A percentile compares a stretch with the other conserved stretches of the same genome.
These are phyloP conservation scores for Alternaria atra DNA, from an alignment of 2,329 filamentous ascomycete genomes.

Conservation along the genomic window DNA sequence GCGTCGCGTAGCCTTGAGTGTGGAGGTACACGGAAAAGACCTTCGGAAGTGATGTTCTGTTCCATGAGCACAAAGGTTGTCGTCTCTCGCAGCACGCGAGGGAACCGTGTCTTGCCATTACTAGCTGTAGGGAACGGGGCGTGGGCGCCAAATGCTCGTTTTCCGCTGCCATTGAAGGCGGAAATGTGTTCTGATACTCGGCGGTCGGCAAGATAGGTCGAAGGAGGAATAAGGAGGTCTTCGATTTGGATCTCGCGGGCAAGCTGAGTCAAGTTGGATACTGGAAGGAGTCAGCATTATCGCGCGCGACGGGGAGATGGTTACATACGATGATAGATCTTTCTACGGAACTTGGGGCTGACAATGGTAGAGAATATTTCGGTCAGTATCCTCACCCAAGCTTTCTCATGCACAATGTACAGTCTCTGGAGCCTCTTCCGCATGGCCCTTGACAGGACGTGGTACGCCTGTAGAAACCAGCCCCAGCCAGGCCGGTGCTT, in stretches of 20 bases:
- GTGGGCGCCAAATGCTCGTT: constrained; percentile 57
- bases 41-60: constrained; percentile 59
- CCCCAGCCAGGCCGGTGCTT: constrained; percentile 62
- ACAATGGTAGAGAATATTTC: constrained; percentile 66
- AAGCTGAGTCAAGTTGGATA: constrained; percentile 60
- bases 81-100: constrained; percentile 62
- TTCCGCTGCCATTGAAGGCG: constrained; percentile 57
- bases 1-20: constrained; percentile 60
- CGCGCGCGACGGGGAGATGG: not conserved
- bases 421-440: constrained; percentile 64
- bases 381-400: constrained; percentile 64
- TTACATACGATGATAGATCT: constrained; percentile 64
- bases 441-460: constrained; percentile 63
- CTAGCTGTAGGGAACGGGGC: constrained; percentile 59
- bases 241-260: constrained; percentile 62
- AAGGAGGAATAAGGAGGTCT: constrained; percentile 62
- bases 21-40: constrained; percentile 63
- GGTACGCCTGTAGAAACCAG: constrained; percentile 67
- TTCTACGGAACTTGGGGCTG: constrained; percentile 65
- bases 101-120: constrained; percentile 58
- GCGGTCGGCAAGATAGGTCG: constrained; percentile 64
- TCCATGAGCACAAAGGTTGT: constrained; percentile 61
- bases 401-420: constrained; percentile 66
- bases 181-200: constrained; percentile 59
- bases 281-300: constrained; percentile 41